Evolutionary conservation across 2,329 filamentous ascomycete species (phyloP), one percentile per base, ranked within the genome.

Genomic region (Myriosclerotinia scirpicola): DNA sequence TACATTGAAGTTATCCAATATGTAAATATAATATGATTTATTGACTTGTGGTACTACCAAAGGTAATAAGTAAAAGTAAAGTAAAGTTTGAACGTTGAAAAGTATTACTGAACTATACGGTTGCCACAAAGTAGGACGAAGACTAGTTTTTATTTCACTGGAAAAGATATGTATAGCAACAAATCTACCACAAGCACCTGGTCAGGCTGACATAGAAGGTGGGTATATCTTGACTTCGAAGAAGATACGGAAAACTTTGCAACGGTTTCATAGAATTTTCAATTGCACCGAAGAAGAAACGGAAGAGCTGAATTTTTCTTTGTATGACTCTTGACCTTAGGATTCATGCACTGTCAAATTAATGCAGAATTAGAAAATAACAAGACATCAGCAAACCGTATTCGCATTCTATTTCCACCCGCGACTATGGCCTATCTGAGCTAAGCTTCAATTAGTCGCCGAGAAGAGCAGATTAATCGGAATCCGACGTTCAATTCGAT

Each of bases 1-100:
- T 71, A 74, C 74, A 76, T 76, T 62, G 69, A 36, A 11, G 22
- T n/a, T 52, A 46, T 42, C 34, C 20, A 42, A 55, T 53, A 46
- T 66, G 64, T 66, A 38, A 26, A 20, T 42, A 7, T 14, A 26
- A 30, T 54, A 30, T 38, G 34, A 54, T 34, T 9, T n/a, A 20
- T 54, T 40, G n/a, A 54, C 38, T 22, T 30, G 30, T 62, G 59
- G 38, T 40, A 40, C 34, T 3, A 52, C 17, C 6, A 30, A 54
- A n/a, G 34, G 59, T 48, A 48, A 17, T 36, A 36, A 22, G 58
- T 22, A 22, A 5, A 55, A 42, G 22, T 46, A 42, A 46, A 12
- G 7, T 17, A 15, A 46, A 36, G 11, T 48, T n/a, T 48, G 30
- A 36, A 38, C 48, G 50, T 54, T 38, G 30, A 6, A 30, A 46